These are phyloP conservation scores for Nakaseomyces kungkrabaensis DNA, from an alignment of 1,139 yeast genomes.

Conservation along the genomic window DNA sequence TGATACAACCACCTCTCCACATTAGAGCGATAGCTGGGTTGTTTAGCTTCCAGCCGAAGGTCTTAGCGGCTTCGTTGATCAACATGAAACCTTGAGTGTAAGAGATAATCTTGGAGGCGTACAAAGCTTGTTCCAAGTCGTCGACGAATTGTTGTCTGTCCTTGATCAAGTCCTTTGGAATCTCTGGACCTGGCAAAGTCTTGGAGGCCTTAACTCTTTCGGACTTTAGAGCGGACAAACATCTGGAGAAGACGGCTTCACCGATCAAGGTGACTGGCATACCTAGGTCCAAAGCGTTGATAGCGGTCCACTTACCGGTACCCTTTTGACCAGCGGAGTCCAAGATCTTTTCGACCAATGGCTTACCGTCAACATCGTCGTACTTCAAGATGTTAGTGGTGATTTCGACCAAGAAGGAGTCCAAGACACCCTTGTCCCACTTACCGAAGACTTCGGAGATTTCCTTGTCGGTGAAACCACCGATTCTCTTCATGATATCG, in stretches of 20 bases:
- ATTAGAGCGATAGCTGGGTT: conserved; percentile 96
- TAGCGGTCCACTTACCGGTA: conserved; percentile 99
- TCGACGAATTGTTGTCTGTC: conserved; percentile 81
- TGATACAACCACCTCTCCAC: conserved; percentile 99
- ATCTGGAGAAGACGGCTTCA: conserved; percentile 96
- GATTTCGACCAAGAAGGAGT: conserved; percentile 93
- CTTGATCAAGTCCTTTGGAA: conserved; percentile 48
- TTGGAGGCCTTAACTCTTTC: conserved; percentile 86
- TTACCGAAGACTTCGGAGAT: conserved; percentile 83
- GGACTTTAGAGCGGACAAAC: conserved; percentile 81
- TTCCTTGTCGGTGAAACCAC: conserved; percentile 83
- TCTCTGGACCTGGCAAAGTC: conserved; percentile 66
- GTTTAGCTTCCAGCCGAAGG: conserved; percentile 94
- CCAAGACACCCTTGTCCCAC: conserved; percentile 97
- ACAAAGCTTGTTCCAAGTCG: conserved; percentile 94
- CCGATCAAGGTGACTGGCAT: conserved; percentile 98
- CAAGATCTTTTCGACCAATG: conserved; percentile 90
- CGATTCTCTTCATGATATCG: conserved; percentile 89
- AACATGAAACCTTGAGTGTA: conserved; percentile 99
- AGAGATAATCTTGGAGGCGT: conserved; percentile 96
- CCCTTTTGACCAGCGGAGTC: conserved; percentile 99
- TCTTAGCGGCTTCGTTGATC: conserved; percentile 95
- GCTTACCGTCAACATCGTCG: conserved; percentile 81
- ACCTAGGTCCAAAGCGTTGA: conserved; percentile 94
- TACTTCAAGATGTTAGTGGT: conserved; percentile 88